phyloP scores from a whole-genome alignment of 305 asterid genomes.

The Euphrasia arctica region DNA sequence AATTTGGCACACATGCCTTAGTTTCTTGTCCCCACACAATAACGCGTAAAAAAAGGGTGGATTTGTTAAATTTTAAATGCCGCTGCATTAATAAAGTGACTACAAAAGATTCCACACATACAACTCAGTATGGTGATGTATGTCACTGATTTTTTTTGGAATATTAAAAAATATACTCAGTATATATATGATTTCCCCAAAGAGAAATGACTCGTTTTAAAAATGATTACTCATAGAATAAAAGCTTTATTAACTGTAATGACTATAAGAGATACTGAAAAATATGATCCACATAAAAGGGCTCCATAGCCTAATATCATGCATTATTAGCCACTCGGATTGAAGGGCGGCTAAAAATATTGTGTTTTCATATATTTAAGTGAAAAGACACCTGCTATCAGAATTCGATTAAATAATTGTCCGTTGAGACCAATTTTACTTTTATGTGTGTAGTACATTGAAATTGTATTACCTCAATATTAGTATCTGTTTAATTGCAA shows the following conservation, averaged over 20 bases:
- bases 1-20: background rate
- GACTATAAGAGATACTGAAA: too few relatives aligned
- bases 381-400: background rate
- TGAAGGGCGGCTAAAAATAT: too few relatives aligned
- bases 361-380: too few relatives aligned
- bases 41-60: conserved; percentile 2
- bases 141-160: background rate
- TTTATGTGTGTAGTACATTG: background rate
- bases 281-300: too few relatives aligned
- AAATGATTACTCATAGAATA: too few relatives aligned
- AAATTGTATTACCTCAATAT: background rate
- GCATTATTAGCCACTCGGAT: too few relatives aligned
- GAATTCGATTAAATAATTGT: background rate
- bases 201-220: too few relatives aligned
- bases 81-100: conserved; percentile 1
- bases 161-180: background rate
- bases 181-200: too few relatives aligned
- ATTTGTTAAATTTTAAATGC: conserved; percentile 1
- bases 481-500: background rate
- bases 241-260: too few relatives aligned
- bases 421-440: conserved; percentile 4
- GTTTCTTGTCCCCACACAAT: conserved; percentile 1
- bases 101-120: background rate
- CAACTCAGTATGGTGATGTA: conserved; percentile 3
- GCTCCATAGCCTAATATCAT: too few relatives aligned